Conservation (phyloP, 768 basidiomycete species). For the Tubosaeta sp. region DNA sequence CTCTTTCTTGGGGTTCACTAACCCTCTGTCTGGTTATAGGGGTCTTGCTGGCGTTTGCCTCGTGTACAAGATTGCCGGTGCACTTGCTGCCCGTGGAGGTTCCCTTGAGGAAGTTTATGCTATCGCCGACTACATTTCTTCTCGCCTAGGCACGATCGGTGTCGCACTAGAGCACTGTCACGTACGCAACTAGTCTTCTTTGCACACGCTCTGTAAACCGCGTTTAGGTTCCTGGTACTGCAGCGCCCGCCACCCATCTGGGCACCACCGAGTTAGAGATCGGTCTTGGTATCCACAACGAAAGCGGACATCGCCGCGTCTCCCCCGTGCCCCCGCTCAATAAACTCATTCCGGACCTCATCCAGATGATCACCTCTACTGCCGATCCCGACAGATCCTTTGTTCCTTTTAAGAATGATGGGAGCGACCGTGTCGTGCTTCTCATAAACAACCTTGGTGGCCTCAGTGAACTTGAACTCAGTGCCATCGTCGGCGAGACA, state of each 20-base stretch:
- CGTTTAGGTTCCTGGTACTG: constrained; percentile 73
- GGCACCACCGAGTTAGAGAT: constrained; percentile 71
- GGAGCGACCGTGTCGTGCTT: constrained; percentile 66
- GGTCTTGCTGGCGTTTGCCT: constrained; percentile 79
- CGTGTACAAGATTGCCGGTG: constrained; percentile 90
- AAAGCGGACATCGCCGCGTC: constrained; percentile 65
- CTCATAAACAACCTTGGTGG: constrained; percentile 89
- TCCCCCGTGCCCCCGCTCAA: constrained; percentile 69
- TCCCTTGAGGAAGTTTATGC: constrained; percentile 64
- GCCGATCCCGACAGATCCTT: constrained; percentile 75
- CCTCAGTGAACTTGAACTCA: constrained; percentile 76
- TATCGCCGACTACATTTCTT: constrained; percentile 60
- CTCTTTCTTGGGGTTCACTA: not conserved
- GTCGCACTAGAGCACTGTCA: constrained; percentile 88
- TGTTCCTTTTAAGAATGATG: constrained; percentile 60
- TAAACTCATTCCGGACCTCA: constrained; percentile 63
- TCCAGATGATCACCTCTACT: constrained; percentile 68
- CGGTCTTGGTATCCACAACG: constrained; percentile 91
- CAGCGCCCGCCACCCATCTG: constrained; percentile 50
- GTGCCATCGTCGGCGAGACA: constrained; percentile 62
- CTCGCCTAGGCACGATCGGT: constrained; percentile 75
- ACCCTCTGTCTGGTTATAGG: constrained; percentile 34
- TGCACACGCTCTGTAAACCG: not conserved
- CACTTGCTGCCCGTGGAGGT: constrained; percentile 65
- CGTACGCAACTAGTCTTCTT: constrained; percentile 35